A percentile compares a stretch with the other conserved stretches of the same genome.
phyloP scores from a whole-genome alignment of 1,139 yeast genomes.

The Scheffersomyces titani region DNA sequence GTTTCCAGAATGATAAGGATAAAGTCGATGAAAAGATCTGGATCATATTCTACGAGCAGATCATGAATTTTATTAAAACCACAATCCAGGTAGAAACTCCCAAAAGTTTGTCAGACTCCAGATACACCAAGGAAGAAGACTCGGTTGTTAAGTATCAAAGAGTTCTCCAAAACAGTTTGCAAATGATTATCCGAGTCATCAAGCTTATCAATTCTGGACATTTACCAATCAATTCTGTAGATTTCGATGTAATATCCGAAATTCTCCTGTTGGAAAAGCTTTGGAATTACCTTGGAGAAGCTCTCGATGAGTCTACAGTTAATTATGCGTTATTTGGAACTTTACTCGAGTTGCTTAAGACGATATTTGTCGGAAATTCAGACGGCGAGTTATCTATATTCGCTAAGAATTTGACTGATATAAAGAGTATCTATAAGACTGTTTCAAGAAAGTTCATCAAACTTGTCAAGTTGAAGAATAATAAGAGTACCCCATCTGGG shows the following conservation, averaged over 20 bases:
- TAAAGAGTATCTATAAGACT: slow-evolving; percentile 40
- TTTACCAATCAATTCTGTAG: slow-evolving; percentile 4
- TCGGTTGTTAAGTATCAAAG: slow-evolving; percentile 67
- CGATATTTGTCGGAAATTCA: slow-evolving; percentile 15
- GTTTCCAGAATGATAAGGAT: slow-evolving; percentile 59
- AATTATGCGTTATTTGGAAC: slow-evolving; percentile 52
- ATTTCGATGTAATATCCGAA: slow-evolving; percentile 20
- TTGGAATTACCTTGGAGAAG: slow-evolving; percentile 42
- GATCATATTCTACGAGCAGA: slow-evolving; percentile 55
- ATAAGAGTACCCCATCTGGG: slow-evolving; percentile 23
- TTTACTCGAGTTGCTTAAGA: slow-evolving; percentile 35
- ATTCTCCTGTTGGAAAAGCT: slow-evolving; percentile 40
- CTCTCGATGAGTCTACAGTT: slow-evolving; percentile 24
- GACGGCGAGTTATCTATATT: slow-evolving; percentile 11
- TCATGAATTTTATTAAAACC: slow-evolving; percentile 56
- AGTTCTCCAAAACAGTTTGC: slow-evolving; percentile 53
- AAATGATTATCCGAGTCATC: slow-evolving; percentile 47
- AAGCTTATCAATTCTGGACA: slow-evolving; percentile 17
- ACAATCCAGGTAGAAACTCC: slow-evolving; percentile 57
- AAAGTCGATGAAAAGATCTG: slow-evolving; percentile 60
- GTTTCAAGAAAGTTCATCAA: slow-evolving; percentile 54
- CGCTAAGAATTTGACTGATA: slow-evolving; percentile 15
- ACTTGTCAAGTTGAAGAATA: slow-evolving; percentile 45
- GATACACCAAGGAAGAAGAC: slow-evolving; percentile 70
- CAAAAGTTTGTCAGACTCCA: slow-evolving; percentile 71